Evolutionary conservation across 306 rosid species (phyloP), one percentile per base, ranked within the genome.

Genomic region (Corylus americana): DNA sequence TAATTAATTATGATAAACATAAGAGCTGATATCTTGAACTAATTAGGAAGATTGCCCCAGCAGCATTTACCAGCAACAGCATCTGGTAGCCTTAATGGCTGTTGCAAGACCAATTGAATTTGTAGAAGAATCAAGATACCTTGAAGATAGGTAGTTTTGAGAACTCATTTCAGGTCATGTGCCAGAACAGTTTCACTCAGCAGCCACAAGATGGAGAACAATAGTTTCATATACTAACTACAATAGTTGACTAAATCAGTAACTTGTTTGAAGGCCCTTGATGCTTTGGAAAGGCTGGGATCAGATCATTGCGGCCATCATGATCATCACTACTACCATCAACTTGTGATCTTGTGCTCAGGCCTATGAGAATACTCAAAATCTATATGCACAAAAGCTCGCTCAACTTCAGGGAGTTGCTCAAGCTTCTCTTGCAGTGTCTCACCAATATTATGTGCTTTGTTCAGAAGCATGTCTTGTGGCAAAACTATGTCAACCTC

Each of bases 331-430:
- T 64, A 31, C 11, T 20, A 9, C 50, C 70, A 61, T 88, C 83
- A 85, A 12, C 76, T 89, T 54, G 55, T 89, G 74, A 59, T 69
- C 77, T 86, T 90, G 74, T 91, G 97, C 70, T 92, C 97, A 4
- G 97, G 96, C 75, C 91, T 78, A 61, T 92, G 96, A 84, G 89
- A 74, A 66, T 61, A 88, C 78, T 92, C 97, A 62, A 88, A 92
- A 85, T 92, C 97, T 5, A 87, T 82, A 69, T 92, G 97, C 49
- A 92, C 97, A 54, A 92, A 92, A 74, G 97, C 97, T 70, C 94
- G 80, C 69, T 92, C 97, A n/a, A 92, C 91, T 8, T 91, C 94
- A 8, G 90, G 89, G 73, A 91, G 88, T 18, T 86, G 91, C 81
- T 92, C 97, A 0, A 92, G 85, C 70, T 92, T 91, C 84, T 73